These are phyloP conservation scores for Protomyces arabidopsidicola DNA, from an alignment of 1,139 yeast genomes.

Conservation along the genomic window DNA sequence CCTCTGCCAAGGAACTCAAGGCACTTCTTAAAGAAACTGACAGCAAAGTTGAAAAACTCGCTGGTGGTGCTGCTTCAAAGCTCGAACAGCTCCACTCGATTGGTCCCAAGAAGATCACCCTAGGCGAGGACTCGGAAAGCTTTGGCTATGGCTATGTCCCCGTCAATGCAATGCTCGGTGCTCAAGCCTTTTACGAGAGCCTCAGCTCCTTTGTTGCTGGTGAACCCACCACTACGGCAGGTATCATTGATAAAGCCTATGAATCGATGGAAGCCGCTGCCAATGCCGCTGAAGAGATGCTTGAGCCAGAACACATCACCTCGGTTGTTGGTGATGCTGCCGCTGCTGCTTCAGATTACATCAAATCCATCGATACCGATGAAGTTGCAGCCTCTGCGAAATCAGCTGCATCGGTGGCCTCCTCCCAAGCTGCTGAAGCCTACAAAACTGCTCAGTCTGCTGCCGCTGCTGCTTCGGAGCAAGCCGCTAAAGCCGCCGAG, in stretches of 20 bases:
- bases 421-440: constrained; percentile 23
- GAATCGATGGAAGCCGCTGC: constrained; percentile 8
- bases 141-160: constrained; percentile 20
- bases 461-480: constrained; percentile 6
- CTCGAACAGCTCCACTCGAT: constrained; percentile 11
- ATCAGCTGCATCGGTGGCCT: constrained; percentile 13
- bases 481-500: neutral
- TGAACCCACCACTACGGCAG: constrained; percentile 11
- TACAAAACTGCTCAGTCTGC: neutral
- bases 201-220: constrained; percentile 15
- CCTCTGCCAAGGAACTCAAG: constrained; percentile 6
- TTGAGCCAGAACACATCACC: neutral
- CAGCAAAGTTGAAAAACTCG: constrained; percentile 13
- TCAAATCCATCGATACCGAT: constrained; percentile 12
- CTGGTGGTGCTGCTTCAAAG: constrained; percentile 25
- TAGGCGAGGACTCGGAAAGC: constrained; percentile 13
- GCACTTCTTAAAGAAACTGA: constrained; percentile 11
- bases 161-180: constrained; percentile 20
- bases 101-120: constrained; percentile 24
- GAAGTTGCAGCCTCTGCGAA: constrained; percentile 13
- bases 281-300: neutral
- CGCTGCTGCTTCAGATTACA: constrained; percentile 7
- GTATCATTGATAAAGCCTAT: neutral
- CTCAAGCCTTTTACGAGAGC: constrained; percentile 19
- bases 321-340: constrained; percentile 22